These are phyloP conservation scores for Aspergillus awamori DNA, from an alignment of 2,329 filamentous ascomycete species.

Conservation along the genomic window DNA sequence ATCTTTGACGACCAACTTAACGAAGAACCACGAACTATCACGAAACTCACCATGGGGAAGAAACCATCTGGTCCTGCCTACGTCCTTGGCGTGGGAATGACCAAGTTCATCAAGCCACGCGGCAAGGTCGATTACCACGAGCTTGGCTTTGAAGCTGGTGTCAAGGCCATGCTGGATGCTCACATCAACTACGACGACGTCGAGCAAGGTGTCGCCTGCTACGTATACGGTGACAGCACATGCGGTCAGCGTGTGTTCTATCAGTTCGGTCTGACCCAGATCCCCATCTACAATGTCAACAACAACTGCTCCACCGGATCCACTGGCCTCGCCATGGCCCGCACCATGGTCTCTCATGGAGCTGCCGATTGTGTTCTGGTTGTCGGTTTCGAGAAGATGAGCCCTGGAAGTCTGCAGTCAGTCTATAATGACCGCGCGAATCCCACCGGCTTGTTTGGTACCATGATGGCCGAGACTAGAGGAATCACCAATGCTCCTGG, in stretches of 20 bases:
- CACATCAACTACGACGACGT: conserved; percentile 97
- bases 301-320: conserved; percentile 98
- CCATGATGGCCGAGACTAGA: conserved; percentile 82
- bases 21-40: conserved; percentile 22
- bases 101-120: conserved; percentile 97
- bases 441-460: conserved; percentile 70
- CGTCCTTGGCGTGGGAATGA: conserved; percentile 97
- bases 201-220: conserved; percentile 93
- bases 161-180: conserved; percentile 75
- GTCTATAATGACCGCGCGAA: conserved; percentile 85
- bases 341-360: conserved; percentile 76
- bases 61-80: conserved; percentile 65
- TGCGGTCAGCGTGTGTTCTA: conserved; percentile 97
- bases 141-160: conserved; percentile 86
- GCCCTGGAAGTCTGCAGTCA: conserved; percentile 78
- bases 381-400: conserved; percentile 98
- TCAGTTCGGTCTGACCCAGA: conserved; percentile 96
- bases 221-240: conserved; percentile 94
- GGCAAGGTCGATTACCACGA: conserved; percentile 94
- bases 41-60: conserved; percentile 51
- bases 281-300: conserved; percentile 97
- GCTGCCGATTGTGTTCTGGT: conserved; percentile 87
- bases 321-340: conserved; percentile 82
- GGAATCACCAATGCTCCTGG: conserved; percentile 81
- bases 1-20: conserved; percentile 36